Evolutionary conservation across 352 stramenopile genomes (phyloP).

Genomic region (Phytophthora lateralis): DNA sequence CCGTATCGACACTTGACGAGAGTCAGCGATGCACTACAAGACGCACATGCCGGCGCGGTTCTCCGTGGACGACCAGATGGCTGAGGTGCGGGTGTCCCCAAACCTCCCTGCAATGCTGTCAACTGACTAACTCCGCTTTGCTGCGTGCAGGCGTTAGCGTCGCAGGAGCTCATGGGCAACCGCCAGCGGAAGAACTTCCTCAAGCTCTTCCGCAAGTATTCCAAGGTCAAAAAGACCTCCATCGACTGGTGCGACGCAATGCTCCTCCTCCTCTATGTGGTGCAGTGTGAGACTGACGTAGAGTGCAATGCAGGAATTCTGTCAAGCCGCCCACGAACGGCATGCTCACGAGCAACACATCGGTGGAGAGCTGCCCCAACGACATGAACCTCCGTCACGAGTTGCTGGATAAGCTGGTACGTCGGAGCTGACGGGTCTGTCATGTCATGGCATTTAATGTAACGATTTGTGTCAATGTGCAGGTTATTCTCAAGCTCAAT

Average conservation of each 20-base stretch:
- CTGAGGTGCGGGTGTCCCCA: constrained; percentile 51
- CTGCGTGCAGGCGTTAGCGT: constrained; percentile 62
- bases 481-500: constrained; percentile 98
- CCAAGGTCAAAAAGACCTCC: constrained; percentile 78
- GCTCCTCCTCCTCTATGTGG: not conserved
- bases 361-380: constrained; percentile 89
- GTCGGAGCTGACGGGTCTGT: constrained; percentile 3
- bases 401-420: constrained; percentile 95
- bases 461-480: constrained; percentile 6
- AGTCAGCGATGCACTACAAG: constrained; percentile 78
- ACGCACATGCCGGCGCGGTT: constrained; percentile 85
- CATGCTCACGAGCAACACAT: constrained; percentile 74
- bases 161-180: constrained; percentile 78
- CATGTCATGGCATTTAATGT: constrained; percentile 8
- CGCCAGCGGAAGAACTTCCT: constrained; percentile 88
- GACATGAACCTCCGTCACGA: constrained; percentile 93
- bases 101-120: too few relatives aligned
- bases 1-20: constrained; percentile 2
- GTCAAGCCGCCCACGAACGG: constrained; percentile 77
- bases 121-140: not conserved
- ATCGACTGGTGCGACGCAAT: constrained; percentile 70
- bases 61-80: constrained; percentile 89
- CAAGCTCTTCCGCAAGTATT: constrained; percentile 91
- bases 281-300: not conserved
- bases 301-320: constrained; percentile 56